phyloP scores from a whole-genome alignment of 805 yeast genomes.

The Saturnispora serradocipensis region DNA sequence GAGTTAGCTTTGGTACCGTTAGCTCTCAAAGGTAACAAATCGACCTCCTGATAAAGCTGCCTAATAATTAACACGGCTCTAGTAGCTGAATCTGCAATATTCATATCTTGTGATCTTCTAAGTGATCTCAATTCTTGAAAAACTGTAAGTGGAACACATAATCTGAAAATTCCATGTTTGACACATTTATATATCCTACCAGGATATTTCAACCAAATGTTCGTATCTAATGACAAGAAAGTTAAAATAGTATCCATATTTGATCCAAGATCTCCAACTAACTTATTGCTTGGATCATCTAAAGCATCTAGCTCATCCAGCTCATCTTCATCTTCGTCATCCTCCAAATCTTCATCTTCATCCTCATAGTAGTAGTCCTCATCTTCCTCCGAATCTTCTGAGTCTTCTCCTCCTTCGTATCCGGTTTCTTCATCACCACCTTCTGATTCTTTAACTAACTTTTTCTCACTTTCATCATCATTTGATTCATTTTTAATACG shows the following conservation, averaged over 20 bases:
- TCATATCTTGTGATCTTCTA: slow-evolving; percentile 60
- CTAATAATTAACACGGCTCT: slow-evolving; percentile 68
- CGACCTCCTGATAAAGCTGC: slow-evolving; percentile 49
- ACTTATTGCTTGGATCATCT: slow-evolving; percentile 4
- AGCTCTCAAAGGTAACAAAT: slow-evolving; percentile 51
- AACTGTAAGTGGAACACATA: slow-evolving; percentile 63
- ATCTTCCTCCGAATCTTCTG: slow-evolving; percentile 4
- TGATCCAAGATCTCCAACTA: slow-evolving; percentile 44
- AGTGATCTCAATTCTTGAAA: slow-evolving; percentile 70
- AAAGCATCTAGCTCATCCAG: slow-evolving; percentile 6
- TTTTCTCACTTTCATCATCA: slow-evolving; percentile 26
- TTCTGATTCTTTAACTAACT: slow-evolving; percentile 22
- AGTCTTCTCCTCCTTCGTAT: slow-evolving; percentile 13
- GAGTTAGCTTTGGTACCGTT: slow-evolving; percentile 63
- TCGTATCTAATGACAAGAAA: slow-evolving; percentile 61
- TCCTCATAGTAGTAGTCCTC: slow-evolving; percentile 2
- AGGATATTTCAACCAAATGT: slow-evolving; percentile 74
- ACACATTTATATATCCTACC: slow-evolving; percentile 67
- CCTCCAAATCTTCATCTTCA: background rate
- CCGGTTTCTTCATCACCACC: slow-evolving; percentile 17
- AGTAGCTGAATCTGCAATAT: slow-evolving; percentile 72
- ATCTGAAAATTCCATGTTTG: slow-evolving; percentile 46
- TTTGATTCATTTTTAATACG: slow-evolving; percentile 11
- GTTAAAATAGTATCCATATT: slow-evolving; percentile 50
- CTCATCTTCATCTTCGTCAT: background rate